Evolutionary conservation across 78 protist species (phyloP), one percentile per base, ranked within the genome.

Genomic region (Pirum gemmata): DNA sequence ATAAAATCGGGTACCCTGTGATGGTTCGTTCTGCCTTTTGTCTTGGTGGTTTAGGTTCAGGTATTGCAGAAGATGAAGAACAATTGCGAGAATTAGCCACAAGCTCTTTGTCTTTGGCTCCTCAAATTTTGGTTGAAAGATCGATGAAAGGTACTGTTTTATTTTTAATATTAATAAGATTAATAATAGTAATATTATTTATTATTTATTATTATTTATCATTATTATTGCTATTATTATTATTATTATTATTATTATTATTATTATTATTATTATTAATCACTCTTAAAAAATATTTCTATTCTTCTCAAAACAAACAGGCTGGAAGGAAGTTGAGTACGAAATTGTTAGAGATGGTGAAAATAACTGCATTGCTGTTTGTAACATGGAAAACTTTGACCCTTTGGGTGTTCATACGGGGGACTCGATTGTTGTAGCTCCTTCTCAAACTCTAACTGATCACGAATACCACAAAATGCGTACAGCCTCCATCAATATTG

Each of bases 301-400:
- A n/a, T n/a, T n/a, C n/a, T n/a, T n/a, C n/a, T n/a, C n/a, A n/a
- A n/a, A n/a, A n/a, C n/a, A n/a, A n/a, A 92, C 92, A 83, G 99
- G 99, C 34, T 97, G 99, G 99, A 97, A 97, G 83, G 99, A 97
- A 90, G 85, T 97, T 36, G 99, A 97, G 93, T 97, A 97, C 89
- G 99, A 97, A 91, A 98, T 97, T 35, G 95, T 97, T 8, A 92
- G 99, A 33, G 99, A 97, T 86, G 79, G 84, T 13, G 76, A 91
- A 38, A 97, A 96, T 94, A 97, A 97, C 93, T 97, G 99, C 91
- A 93, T 97, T 83, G 95, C 98, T 27, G 99, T 97, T 37, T 97
- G 99, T 93, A 97, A 97, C 95, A 97, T 97, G 99, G 99, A 97
- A 89, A 97, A 96, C 93, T 95, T 97, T 37, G 97, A 95, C 83